phyloP scores from a whole-genome alignment of 345 rosid genomes.

The Moricandia moricandioides region DNA sequence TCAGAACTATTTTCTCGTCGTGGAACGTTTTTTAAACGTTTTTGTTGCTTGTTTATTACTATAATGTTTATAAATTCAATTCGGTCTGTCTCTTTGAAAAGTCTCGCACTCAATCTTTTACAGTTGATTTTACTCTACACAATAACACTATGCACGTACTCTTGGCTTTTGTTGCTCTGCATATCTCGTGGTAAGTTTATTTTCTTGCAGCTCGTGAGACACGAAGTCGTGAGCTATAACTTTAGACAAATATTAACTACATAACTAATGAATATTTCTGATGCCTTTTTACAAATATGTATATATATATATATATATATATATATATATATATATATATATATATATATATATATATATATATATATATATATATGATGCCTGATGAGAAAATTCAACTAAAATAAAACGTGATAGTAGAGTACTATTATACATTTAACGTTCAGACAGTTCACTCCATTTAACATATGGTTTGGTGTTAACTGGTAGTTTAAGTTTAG shows the following conservation, averaged over 20 bases:
- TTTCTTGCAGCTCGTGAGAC: not conserved
- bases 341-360: too few relatives aligned
- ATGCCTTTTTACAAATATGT: too few relatives aligned
- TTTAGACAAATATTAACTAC: not conserved
- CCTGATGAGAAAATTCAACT: not conserved
- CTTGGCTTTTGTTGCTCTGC: not conserved
- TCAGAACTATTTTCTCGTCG: too few relatives aligned
- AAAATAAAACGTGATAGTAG: not conserved
- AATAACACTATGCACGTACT: not conserved
- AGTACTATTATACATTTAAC: not conserved
- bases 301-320: too few relatives aligned
- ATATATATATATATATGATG: not conserved
- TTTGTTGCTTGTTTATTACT: not conserved
- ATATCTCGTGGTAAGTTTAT: not conserved
- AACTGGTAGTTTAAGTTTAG: not conserved
- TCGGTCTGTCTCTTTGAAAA: conserved; percentile 6
- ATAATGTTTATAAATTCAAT: not conserved
- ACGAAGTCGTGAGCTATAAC: not conserved
- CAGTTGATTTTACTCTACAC: conserved; percentile 17
- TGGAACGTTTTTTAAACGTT: not conserved
- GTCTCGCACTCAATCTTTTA: conserved; percentile 37
- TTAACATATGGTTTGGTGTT: not conserved
- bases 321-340: too few relatives aligned
- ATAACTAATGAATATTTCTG: not conserved
- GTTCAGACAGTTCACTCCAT: not conserved